Percentiles rank a stretch among this genome's conserved stretches.
phyloP scores from a whole-genome alignment of 139 green algal genomes.

The Chlamydomonas sphaeroides region DNA sequence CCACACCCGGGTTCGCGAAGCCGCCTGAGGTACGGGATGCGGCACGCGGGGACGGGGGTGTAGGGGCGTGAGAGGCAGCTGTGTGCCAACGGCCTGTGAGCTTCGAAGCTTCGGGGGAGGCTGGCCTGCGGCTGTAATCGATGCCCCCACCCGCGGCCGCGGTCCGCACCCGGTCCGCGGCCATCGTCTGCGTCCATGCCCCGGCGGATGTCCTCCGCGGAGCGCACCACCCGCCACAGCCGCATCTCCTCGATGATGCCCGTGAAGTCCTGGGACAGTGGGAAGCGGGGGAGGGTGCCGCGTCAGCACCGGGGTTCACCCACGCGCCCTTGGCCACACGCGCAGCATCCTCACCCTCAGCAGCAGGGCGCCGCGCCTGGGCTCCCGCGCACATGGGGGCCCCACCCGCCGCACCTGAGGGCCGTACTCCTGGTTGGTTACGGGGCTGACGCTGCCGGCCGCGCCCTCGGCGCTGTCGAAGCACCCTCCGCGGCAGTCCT shows the following conservation, averaged over 20 bases:
- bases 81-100: too few relatives aligned
- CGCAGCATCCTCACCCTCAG: too few relatives aligned
- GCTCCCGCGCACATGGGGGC: too few relatives aligned
- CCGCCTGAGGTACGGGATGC: constrained; percentile 22
- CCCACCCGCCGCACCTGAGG: constrained; percentile 43
- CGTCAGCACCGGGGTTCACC: not conserved
- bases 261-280: constrained; percentile 72
- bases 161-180: constrained; percentile 43
- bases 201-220: constrained; percentile 70
- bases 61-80: not conserved
- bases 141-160: constrained; percentile 7
- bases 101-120: too few relatives aligned
- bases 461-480: constrained; percentile 82
- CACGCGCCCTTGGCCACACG: too few relatives aligned
- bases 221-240: constrained; percentile 80
- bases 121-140: too few relatives aligned
- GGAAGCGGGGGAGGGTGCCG: not conserved
- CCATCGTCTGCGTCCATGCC: constrained; percentile 74
- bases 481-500: constrained; percentile 87
- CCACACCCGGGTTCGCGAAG: constrained; percentile 58
- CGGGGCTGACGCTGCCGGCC: constrained; percentile 53
- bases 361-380: not conserved
- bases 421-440: constrained; percentile 80
- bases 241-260: constrained; percentile 78
- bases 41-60: not conserved